These are phyloP conservation scores for Russula compacta DNA, from an alignment of 768 basidiomycete genomes.

Conservation along the genomic window DNA sequence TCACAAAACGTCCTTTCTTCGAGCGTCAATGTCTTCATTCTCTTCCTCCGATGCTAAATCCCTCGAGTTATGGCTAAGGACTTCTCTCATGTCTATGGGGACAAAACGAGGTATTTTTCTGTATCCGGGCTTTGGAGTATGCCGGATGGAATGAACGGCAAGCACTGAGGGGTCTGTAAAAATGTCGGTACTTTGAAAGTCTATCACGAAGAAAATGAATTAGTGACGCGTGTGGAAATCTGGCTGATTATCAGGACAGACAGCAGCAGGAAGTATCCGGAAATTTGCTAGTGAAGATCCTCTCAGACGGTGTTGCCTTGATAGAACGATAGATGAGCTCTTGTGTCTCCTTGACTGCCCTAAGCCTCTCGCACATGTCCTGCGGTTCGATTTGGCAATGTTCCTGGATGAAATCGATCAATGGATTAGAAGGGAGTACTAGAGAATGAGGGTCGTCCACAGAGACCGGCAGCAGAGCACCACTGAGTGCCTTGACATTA, in stretches of 20 bases:
- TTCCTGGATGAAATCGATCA: constrained; percentile 4
- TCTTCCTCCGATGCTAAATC: not conserved
- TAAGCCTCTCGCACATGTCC: not conserved
- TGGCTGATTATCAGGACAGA: not conserved
- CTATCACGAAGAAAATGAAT: not conserved
- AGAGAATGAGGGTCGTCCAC: constrained; percentile 12
- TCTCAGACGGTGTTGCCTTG: not conserved
- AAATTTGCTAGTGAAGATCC: not conserved
- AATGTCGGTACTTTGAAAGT: not conserved
- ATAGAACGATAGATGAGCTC: not conserved
- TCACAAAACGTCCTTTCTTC: not conserved
- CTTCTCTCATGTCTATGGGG: not conserved
- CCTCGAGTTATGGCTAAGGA: not conserved
- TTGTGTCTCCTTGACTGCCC: not conserved
- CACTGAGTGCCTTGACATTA: constrained; percentile 2
- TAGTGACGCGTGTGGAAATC: not conserved
- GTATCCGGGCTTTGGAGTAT: constrained; percentile 5
- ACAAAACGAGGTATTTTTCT: not conserved
- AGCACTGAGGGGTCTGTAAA: not conserved
- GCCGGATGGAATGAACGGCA: not conserved
- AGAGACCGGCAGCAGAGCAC: not conserved
- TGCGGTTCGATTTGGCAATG: not conserved
- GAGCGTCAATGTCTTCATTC: not conserved
- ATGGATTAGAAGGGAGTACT: constrained; percentile 11
- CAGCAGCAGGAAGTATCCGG: not conserved